Conservation (phyloP, 768 basidiomycete species). For the Russula sp. region DNA sequence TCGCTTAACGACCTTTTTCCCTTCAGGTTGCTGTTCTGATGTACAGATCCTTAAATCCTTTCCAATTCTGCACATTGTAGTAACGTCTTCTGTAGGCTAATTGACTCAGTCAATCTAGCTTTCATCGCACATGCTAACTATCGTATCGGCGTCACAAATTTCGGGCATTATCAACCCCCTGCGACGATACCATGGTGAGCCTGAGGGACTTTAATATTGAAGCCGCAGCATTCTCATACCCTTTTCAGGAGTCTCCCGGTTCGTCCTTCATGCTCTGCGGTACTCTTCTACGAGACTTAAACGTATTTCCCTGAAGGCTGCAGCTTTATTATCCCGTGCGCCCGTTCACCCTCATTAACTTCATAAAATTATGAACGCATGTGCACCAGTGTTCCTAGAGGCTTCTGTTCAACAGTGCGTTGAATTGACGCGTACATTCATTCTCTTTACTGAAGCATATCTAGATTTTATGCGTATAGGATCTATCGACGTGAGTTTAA, state of each 20-base stretch:
- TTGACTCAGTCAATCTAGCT: background rate
- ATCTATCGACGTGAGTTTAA: background rate
- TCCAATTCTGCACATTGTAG: background rate
- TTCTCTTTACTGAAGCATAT: background rate
- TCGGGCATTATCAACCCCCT: background rate
- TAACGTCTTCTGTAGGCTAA: background rate
- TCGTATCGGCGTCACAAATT: background rate
- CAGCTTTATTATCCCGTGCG: background rate
- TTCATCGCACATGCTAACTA: background rate
- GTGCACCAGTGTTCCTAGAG: background rate
- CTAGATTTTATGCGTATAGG: background rate
- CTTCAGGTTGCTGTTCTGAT: constrained; percentile 6
- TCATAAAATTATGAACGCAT: background rate
- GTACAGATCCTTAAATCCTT: background rate
- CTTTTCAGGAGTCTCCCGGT: background rate
- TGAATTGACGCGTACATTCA: background rate
- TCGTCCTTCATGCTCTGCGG: background rate
- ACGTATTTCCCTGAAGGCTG: background rate
- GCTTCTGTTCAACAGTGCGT: background rate
- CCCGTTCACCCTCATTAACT: background rate
- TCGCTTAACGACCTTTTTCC: background rate
- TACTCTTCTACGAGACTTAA: background rate
- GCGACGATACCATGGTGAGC: background rate
- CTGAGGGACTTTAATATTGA: background rate
- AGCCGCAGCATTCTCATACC: background rate